phyloP scores from a whole-genome alignment of 352 stramenopile species.

The Phytophthora boehmeriae region DNA sequence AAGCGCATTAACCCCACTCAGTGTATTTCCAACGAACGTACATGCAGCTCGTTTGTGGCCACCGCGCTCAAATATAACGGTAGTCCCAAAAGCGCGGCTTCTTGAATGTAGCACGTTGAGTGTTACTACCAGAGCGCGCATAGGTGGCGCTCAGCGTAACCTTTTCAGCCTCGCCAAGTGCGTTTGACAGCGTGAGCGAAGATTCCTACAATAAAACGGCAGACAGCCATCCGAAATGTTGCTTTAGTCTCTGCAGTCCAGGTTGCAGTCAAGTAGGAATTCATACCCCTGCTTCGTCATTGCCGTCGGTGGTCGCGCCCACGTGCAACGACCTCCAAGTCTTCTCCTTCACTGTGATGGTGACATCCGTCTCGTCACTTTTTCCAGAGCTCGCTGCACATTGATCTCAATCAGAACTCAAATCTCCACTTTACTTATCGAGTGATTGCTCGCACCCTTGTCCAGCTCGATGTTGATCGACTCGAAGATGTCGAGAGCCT shows the following conservation, averaged over 20 bases:
- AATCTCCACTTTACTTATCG: not conserved
- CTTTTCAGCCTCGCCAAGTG: constrained; percentile 85
- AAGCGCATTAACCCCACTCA: not conserved
- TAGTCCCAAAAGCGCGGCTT: constrained; percentile 88
- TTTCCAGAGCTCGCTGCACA: constrained; percentile 68
- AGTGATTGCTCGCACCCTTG: constrained; percentile 40
- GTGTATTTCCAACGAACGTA: constrained; percentile 23
- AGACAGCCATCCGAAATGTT: not conserved
- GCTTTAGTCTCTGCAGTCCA: no score
- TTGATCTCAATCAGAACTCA: constrained; percentile 10
- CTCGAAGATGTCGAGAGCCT: constrained; percentile 86
- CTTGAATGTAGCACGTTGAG: constrained; percentile 82
- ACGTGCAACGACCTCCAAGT: constrained; percentile 86
- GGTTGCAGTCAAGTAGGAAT: no score
- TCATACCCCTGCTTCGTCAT: constrained; percentile 80
- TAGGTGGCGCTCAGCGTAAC: constrained; percentile 82
- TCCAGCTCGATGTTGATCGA: constrained; percentile 84
- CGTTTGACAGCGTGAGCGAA: constrained; percentile 84
- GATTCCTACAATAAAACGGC: constrained; percentile 65
- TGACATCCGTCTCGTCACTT: constrained; percentile 83
- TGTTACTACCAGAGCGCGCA: constrained; percentile 85
- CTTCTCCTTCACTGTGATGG: constrained; percentile 89
- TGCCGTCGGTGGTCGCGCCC: constrained; percentile 84
- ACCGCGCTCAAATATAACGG: constrained; percentile 80
- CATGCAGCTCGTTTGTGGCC: constrained; percentile 82